These are phyloP conservation scores for Agrocybe praecox DNA, from an alignment of 768 basidiomycete species.

Conservation along the genomic window DNA sequence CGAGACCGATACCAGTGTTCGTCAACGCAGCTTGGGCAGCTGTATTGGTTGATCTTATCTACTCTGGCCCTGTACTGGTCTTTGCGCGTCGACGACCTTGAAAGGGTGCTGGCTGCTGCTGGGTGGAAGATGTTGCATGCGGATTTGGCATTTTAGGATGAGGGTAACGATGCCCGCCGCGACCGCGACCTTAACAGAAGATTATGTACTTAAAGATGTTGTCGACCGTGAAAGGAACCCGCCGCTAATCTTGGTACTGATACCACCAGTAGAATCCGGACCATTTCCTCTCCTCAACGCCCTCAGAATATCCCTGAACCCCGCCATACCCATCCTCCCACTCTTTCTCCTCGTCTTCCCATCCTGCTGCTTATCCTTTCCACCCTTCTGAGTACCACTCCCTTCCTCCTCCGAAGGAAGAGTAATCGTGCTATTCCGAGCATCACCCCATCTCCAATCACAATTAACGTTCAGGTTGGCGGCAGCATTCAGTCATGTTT, in stretches of 20 bases:
- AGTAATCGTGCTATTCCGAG: slow-evolving; percentile 73
- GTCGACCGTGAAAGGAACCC: slow-evolving; percentile 36
- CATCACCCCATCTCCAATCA: slow-evolving; percentile 77
- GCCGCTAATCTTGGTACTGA: neutral
- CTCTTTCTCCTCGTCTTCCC: slow-evolving; percentile 44
- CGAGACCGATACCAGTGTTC: slow-evolving; percentile 40
- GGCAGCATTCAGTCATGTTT: neutral
- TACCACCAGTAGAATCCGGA: too few species aligned
- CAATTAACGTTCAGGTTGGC: slow-evolving; percentile 43
- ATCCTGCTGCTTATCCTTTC: slow-evolving; percentile 17
- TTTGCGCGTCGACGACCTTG: slow-evolving; percentile 47
- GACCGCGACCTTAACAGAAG: slow-evolving; percentile 40
- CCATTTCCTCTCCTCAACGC: slow-evolving; percentile 58
- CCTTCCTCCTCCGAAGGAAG: slow-evolving; percentile 68
- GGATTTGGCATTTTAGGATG: slow-evolving; percentile 28
- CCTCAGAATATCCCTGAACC: slow-evolving; percentile 73
- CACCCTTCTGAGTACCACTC: slow-evolving; percentile 4
- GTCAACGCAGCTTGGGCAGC: neutral
- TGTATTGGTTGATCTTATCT: slow-evolving; percentile 36
- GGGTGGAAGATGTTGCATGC: neutral
- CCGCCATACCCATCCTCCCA: slow-evolving; percentile 65
- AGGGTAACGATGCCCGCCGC: slow-evolving; percentile 28
- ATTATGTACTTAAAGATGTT: slow-evolving; percentile 63
- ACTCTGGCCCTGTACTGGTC: slow-evolving; percentile 60
- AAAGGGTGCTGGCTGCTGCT: neutral